Percentiles rank a stretch among this genome's conserved stretches.
Evolutionary conservation across 2,329 filamentous ascomycete genomes (phyloP).

Genomic region (Fusarium neocosmosporiellum): DNA sequence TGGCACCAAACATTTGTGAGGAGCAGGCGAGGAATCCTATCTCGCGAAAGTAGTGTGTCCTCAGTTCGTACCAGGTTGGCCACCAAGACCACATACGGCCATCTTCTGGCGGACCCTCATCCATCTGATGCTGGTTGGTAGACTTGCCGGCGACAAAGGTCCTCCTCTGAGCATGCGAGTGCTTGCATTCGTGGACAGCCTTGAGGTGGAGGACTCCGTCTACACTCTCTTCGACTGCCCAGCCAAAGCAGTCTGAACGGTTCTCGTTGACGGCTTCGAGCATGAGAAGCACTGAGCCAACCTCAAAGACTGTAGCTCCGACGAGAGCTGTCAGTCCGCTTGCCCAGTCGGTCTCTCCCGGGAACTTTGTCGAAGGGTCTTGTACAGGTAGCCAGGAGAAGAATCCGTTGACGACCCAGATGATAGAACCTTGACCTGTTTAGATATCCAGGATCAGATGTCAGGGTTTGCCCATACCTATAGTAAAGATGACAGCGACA

Average conservation of each 20-base stretch:
- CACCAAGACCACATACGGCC: conserved; percentile 66
- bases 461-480: conserved; percentile 41
- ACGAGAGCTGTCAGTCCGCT: conserved; percentile 73
- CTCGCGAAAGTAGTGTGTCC: conserved; percentile 64
- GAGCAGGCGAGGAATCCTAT: conserved; percentile 68
- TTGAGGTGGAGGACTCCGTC: conserved; percentile 29
- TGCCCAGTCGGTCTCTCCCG: conserved; percentile 62
- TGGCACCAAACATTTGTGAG: conserved; percentile 67
- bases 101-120: neutral
- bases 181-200: conserved; percentile 35
- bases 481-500: conserved; percentile 53
- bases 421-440: conserved; percentile 50
- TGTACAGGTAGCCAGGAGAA: conserved; percentile 63
- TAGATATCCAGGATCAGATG: neutral
- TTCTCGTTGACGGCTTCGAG: conserved; percentile 78
- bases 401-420: conserved; percentile 71
- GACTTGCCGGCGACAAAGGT: conserved; percentile 31
- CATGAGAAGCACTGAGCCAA: conserved; percentile 71
- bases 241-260: conserved; percentile 73
- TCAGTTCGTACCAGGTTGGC: conserved; percentile 66
- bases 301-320: conserved; percentile 75
- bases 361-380: conserved; percentile 64
- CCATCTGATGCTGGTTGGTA: neutral
- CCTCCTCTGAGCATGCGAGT: conserved; percentile 42
- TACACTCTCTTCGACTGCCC: conserved; percentile 64